Evolutionary conservation across 192 early-diverging fungal species (phyloP).

Genomic region (Gonapodya sp.): DNA sequence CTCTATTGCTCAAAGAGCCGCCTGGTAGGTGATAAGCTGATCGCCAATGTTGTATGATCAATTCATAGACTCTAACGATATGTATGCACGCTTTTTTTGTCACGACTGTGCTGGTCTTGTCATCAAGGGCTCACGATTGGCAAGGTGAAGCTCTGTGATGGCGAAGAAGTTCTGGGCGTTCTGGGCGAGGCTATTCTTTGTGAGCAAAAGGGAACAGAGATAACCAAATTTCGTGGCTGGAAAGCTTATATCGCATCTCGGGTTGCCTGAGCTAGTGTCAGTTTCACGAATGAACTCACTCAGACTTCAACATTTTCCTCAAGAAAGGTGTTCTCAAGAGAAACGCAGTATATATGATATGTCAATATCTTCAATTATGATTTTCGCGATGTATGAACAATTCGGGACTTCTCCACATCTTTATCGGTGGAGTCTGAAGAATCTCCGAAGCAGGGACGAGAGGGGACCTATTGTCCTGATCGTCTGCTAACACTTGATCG

Average conservation of each 20-base stretch:
- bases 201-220: neutral
- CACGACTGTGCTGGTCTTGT: too few species aligned
- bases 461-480: too few species aligned
- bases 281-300: neutral
- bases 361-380: too few species aligned
- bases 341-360: too few species aligned
- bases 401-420: too few species aligned
- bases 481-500: neutral
- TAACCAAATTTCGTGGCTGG: neutral
- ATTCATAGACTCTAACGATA: neutral
- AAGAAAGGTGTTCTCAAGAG: too few species aligned
- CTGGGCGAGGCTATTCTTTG: neutral
- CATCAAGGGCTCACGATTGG: neutral
- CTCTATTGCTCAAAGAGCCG: neutral
- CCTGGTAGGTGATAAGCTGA: neutral
- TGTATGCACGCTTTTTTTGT: neutral
- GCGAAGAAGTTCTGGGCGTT: neutral
- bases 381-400: too few species aligned
- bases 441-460: too few species aligned
- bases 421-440: too few species aligned
- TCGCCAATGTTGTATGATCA: neutral
- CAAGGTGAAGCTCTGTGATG: neutral
- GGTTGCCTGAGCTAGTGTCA: neutral
- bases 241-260: neutral
- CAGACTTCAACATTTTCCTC: too few species aligned